Evolutionary conservation across 495 filamentous ascomycete genomes (phyloP).

Genomic region (Penicillium egyptiacum): DNA sequence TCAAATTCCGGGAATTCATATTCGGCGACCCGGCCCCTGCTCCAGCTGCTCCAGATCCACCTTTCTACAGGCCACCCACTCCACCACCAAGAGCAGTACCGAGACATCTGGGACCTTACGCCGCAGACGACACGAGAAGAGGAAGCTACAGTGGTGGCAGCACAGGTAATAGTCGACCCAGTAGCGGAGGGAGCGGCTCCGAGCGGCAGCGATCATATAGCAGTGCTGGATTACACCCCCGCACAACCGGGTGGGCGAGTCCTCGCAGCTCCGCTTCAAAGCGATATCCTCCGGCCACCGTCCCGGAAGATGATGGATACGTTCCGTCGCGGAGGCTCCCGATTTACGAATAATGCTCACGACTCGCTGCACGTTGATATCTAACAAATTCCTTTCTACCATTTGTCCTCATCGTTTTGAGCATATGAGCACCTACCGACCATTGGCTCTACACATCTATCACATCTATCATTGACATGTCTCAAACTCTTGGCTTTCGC

Average conservation of each 20-base stretch:
- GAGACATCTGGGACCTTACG: conserved; percentile 21
- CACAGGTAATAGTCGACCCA: conserved; percentile 22
- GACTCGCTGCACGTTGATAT: background rate
- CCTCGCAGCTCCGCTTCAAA: conserved; percentile 22
- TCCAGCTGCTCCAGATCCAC: conserved; percentile 26
- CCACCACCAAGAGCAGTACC: conserved; percentile 24
- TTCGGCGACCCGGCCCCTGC: conserved; percentile 28
- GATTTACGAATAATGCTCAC: conserved; percentile 18
- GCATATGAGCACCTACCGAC: background rate
- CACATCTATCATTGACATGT: background rate
- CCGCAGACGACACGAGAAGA: conserved; percentile 22
- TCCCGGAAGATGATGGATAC: conserved; percentile 20
- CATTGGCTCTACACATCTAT: background rate
- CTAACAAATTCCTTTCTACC: background rate
- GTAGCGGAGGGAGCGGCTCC: conserved; percentile 29
- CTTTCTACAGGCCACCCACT: conserved; percentile 23
- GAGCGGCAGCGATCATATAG: conserved; percentile 30
- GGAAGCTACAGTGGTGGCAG: conserved; percentile 29
- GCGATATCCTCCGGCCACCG: conserved; percentile 20
- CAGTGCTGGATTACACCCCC: conserved; percentile 19
- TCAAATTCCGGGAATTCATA: conserved; percentile 35
- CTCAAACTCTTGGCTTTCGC: background rate
- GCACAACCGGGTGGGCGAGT: conserved; percentile 17
- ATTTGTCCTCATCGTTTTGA: background rate
- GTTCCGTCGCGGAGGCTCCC: conserved; percentile 19